These are phyloP conservation scores for Symbiodinium pilosum DNA, from an alignment of 73 alveolate species.

Conservation along the genomic window DNA sequence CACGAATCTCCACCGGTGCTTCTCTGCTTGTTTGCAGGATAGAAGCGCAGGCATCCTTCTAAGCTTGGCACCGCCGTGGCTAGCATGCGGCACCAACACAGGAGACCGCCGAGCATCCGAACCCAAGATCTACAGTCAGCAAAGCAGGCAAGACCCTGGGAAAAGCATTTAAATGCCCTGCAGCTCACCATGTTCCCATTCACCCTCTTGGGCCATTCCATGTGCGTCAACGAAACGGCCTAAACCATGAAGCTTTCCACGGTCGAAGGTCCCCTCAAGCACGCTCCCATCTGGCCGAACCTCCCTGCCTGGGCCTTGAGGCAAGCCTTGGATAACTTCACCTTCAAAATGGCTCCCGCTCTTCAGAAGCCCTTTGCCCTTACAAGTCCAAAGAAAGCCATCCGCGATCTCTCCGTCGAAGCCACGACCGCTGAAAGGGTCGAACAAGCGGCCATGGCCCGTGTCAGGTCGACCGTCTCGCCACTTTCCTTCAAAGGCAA, in stretches of 20 bases:
- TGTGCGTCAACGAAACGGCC: constrained; percentile 84
- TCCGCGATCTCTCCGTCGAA: constrained; percentile 87
- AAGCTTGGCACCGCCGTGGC: background rate
- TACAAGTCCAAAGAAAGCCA: background rate
- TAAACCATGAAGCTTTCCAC: constrained; percentile 59
- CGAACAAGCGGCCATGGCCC: constrained; percentile 64
- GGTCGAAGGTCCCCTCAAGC: constrained; percentile 45
- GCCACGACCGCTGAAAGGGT: constrained; percentile 85
- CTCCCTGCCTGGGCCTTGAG: constrained; percentile 69
- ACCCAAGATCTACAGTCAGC: background rate
- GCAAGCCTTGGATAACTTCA: constrained; percentile 46
- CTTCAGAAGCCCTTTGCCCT: constrained; percentile 72
- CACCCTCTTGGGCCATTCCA: constrained; percentile 91
- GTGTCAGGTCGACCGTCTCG: constrained; percentile 91
- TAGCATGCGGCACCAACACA: background rate
- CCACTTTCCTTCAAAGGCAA: constrained; percentile 77
- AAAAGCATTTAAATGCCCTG: constrained; percentile 33
- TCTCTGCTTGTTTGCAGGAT: background rate
- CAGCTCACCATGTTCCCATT: constrained; percentile 69
- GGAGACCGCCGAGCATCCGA: background rate
- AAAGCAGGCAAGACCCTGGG: background rate
- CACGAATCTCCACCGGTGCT: background rate
- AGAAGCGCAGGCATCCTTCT: background rate
- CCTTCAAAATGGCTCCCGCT: constrained; percentile 87
- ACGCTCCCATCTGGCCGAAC: constrained; percentile 51